These are phyloP conservation scores for Psilocybe subaeruginosa DNA, from an alignment of 768 basidiomycete species.

Conservation along the genomic window DNA sequence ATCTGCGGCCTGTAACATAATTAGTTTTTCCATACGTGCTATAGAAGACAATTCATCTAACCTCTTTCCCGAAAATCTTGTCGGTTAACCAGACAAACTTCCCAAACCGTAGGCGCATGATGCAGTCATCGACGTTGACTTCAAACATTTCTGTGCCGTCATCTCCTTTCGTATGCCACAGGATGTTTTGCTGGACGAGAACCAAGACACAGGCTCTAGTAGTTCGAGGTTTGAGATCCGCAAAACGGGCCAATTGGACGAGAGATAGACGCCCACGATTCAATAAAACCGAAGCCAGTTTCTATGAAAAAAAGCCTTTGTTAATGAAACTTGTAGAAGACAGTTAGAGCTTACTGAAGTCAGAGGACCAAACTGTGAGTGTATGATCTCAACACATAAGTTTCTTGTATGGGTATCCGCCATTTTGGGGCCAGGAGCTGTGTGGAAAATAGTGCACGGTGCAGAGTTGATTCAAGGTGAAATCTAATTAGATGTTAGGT, in stretches of 20 bases:
- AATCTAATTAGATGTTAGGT: neutral
- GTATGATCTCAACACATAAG: slow-evolving; percentile 64
- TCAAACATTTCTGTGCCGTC: slow-evolving; percentile 81
- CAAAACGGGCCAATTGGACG: slow-evolving; percentile 66
- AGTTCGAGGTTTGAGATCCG: slow-evolving; percentile 66
- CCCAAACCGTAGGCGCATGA: slow-evolving; percentile 82
- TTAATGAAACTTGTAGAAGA: neutral
- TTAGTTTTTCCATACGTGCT: neutral
- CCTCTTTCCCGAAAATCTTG: slow-evolving; percentile 69
- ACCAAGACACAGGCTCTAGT: slow-evolving; percentile 74
- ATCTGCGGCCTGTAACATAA: slow-evolving; percentile 60
- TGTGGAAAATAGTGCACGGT: too few species aligned
- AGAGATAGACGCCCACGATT: slow-evolving; percentile 82
- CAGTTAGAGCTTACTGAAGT: slow-evolving; percentile 53
- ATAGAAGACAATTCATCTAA: slow-evolving; percentile 38
- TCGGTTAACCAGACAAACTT: slow-evolving; percentile 78
- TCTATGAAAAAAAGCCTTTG: slow-evolving; percentile 41
- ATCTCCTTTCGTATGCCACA: slow-evolving; percentile 80
- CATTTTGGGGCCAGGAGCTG: slow-evolving; percentile 39
- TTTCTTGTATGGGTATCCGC: slow-evolving; percentile 64
- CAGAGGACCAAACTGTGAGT: slow-evolving; percentile 66
- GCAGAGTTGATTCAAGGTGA: too few species aligned
- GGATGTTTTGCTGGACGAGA: slow-evolving; percentile 88
- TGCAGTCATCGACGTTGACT: slow-evolving; percentile 81
- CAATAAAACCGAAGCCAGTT: slow-evolving; percentile 73